phyloP scores from a whole-genome alignment of 352 stramenopile species.

The Aphanomyces astaci region DNA sequence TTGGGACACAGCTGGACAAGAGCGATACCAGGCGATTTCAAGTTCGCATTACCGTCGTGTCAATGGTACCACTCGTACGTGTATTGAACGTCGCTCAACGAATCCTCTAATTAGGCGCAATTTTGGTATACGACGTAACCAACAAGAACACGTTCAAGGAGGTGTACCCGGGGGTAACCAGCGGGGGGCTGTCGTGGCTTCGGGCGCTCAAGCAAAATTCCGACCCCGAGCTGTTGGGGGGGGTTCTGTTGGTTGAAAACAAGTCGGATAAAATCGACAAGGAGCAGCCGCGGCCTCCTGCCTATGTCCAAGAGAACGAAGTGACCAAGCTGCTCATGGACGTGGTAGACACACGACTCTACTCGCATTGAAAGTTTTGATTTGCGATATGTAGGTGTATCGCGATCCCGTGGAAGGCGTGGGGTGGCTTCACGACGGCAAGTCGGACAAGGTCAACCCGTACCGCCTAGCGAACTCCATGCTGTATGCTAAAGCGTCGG shows the following conservation, averaged over 20 bases:
- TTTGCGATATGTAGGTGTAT: constrained; percentile 30
- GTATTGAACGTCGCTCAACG: too few species aligned
- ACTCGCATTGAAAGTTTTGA: not conserved
- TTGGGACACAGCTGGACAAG: constrained; percentile 62
- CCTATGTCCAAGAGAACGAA: constrained; percentile 43
- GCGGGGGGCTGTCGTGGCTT: constrained; percentile 46
- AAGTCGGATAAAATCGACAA: constrained; percentile 49
- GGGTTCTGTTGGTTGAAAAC: constrained; percentile 66
- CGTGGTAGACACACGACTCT: constrained; percentile 10
- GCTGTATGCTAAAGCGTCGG: constrained; percentile 59
- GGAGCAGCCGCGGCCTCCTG: constrained; percentile 26
- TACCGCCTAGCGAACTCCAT: constrained; percentile 56
- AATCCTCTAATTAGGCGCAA: constrained; percentile 49
- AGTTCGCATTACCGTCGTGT: constrained; percentile 60
- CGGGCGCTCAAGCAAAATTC: constrained; percentile 53
- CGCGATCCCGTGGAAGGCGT: constrained; percentile 41
- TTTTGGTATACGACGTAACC: constrained; percentile 60
- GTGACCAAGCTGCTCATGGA: constrained; percentile 40
- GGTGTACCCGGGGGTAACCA: constrained; percentile 39
- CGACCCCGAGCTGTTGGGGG: constrained; percentile 43
- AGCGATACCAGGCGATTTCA: constrained; percentile 64
- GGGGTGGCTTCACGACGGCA: constrained; percentile 45
- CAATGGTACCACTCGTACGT: too few species aligned
- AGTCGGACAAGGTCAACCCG: constrained; percentile 35
- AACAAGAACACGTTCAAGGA: constrained; percentile 62